Evolutionary conservation across 441 rosid species (phyloP), one percentile per base, ranked within the genome.

Genomic region (Codiaeum variegatum): DNA sequence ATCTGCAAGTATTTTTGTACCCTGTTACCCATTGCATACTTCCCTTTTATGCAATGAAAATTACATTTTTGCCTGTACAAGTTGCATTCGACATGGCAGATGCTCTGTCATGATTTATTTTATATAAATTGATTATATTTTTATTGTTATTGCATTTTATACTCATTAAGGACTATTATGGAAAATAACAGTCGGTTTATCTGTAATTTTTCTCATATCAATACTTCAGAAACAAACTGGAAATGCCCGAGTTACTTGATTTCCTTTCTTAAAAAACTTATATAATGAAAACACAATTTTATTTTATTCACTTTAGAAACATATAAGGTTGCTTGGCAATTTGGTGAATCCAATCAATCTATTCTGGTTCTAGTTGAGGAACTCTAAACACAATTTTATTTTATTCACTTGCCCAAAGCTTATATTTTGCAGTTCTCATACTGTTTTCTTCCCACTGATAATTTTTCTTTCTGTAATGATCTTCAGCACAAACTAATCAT

Each of bases 401-500:
- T 32, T 52, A 0, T 29, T 51, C 67, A n/a, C 38, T 75, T 40
- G 40, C 1, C 51, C 56, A 46, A 47, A 44, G 9, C 74, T 60
- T 64, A 58, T 34, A 4, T 34, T 64, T 64, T 56, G 62, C 44
- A n/a, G 58, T 68, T 66, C 44, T 26, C 26, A 38, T 4, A 16
- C 38, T 62, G 7, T 83, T 52, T 73, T 70, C 65, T 68, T 56
- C 76, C 29, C 49, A 72, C 58, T 61, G 26, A 67, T 75, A 21
- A 72, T 71, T 61, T 21, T 56, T 70, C 59, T 59, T 60, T 72
- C 65, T 75, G 19, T 80, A 16, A 76, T 70, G 59, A 18, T 76
- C 73, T 74, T 77, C 90, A 93, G 98, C 84, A 89, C 78, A 91
- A 93, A 75, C 88, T 93, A 62, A 88, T 91, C 77, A 85, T 88